These are phyloP conservation scores for Pseudomassariella vexata DNA, from an alignment of 2,329 filamentous ascomycete species.

Conservation along the genomic window DNA sequence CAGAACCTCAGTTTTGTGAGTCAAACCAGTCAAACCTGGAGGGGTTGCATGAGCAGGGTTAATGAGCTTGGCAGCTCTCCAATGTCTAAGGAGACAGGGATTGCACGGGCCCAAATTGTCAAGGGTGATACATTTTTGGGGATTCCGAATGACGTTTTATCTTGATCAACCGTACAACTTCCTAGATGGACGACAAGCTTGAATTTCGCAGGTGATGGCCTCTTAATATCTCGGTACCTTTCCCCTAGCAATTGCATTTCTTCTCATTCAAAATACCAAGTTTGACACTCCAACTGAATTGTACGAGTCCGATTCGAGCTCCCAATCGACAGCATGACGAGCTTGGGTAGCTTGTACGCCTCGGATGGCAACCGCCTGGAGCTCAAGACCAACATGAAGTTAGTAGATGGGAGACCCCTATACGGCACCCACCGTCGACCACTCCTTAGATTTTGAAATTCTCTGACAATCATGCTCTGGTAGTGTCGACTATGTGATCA, in stretches of 20 bases:
- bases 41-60: no score
- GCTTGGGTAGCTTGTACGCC: constrained; percentile 17
- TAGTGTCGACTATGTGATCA: constrained; percentile 83
- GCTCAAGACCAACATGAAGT: constrained; percentile 20
- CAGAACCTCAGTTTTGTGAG: no score
- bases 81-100: no score
- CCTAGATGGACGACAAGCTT: constrained; percentile 4
- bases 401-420: neutral
- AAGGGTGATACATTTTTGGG: neutral
- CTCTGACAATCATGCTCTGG: constrained; percentile 8
- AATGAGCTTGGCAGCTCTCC: no score
- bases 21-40: no score
- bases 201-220: constrained; percentile 4
- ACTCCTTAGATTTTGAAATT: neutral
- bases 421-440: no score
- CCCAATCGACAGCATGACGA: constrained; percentile 16
- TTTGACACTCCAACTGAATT: no score
- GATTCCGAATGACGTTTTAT: constrained; percentile 6
- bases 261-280: no score
- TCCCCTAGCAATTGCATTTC: no score
- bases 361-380: constrained; percentile 20
- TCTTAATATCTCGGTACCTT: no score
- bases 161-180: constrained; percentile 6
- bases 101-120: neutral
- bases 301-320: neutral